Conservation (phyloP, 805 yeast genomes). For the Candida sanyiensis region DNA sequence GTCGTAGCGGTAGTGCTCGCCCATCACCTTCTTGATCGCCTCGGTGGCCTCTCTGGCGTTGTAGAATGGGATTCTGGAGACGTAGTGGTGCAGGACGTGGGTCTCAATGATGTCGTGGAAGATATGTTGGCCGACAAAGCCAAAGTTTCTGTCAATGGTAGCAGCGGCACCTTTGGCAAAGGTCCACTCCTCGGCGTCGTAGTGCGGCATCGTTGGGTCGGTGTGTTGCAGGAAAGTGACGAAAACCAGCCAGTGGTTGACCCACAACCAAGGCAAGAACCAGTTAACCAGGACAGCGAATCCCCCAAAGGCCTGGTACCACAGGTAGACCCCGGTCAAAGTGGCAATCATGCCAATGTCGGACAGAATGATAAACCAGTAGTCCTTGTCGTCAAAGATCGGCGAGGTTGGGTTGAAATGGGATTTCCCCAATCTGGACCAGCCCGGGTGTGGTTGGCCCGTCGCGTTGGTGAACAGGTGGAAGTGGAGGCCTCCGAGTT, state of each 20-base stretch:
- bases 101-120: conserved; percentile 91
- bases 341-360: conserved; percentile 50
- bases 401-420: conserved; percentile 54
- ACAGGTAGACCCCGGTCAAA: conserved; percentile 42
- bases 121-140: conserved; percentile 57
- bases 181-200: conserved; percentile 50
- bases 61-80: conserved; percentile 81
- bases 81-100: conserved; percentile 82
- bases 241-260: conserved; percentile 61
- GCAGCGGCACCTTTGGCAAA: conserved; percentile 66
- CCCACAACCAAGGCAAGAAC: conserved; percentile 54
- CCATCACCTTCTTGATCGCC: conserved; percentile 81
- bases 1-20: conserved; percentile 62
- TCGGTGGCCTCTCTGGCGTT: conserved; percentile 73
- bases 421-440: conserved; percentile 37
- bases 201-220: conserved; percentile 55
- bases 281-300: conserved; percentile 49
- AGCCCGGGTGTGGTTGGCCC: conserved; percentile 45
- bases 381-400: conserved; percentile 47
- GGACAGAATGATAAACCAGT: conserved; percentile 48
- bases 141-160: conserved; percentile 57
- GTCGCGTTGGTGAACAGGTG: conserved; percentile 50
- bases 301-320: conserved; percentile 43
- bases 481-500: conserved; percentile 48
- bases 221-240: conserved; percentile 60